A percentile compares a stretch with the other conserved stretches of the same genome.
Evolutionary conservation across 1,284 basidiomycete species (phyloP).

Genomic region (Ceratobasidium sp.): DNA sequence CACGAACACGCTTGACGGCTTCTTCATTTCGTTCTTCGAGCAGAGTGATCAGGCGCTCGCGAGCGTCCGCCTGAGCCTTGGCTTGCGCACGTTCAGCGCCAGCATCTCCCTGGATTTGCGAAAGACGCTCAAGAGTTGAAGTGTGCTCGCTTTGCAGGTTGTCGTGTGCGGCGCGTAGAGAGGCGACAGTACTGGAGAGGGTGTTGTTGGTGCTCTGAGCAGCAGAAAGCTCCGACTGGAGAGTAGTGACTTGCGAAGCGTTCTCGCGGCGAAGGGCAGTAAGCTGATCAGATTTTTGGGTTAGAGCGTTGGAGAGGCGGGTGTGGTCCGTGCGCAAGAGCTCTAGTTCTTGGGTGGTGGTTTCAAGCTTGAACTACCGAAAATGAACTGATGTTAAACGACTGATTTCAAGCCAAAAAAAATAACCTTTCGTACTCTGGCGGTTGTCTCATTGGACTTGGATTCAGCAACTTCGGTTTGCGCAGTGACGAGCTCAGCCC

Average conservation of each 20-base stretch:
- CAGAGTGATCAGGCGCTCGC: constrained; percentile 76
- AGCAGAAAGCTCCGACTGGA: constrained; percentile 69
- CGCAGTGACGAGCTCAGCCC: constrained; percentile 73
- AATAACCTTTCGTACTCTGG: constrained; percentile 62
- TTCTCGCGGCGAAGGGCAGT: constrained; percentile 74
- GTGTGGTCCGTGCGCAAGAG: constrained; percentile 77
- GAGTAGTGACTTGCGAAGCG: constrained; percentile 71
- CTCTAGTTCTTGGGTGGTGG: constrained; percentile 79
- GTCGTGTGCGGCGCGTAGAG: constrained; percentile 71
- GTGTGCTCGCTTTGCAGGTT: constrained; percentile 75
- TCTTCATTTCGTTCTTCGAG: constrained; percentile 86
- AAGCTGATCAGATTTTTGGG: constrained; percentile 60
- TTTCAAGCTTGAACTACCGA: constrained; percentile 80
- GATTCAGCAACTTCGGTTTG: constrained; percentile 75
- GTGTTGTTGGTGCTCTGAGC: constrained; percentile 56
- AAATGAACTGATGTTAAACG: neutral
- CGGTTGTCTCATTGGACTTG: constrained; percentile 73
- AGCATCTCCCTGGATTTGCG: constrained; percentile 74
- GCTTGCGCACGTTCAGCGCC: constrained; percentile 84
- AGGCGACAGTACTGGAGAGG: constrained; percentile 68
- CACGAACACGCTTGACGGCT: constrained; percentile 77
- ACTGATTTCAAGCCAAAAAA: constrained; percentile 1
- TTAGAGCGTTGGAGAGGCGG: constrained; percentile 59
- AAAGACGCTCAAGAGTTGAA: constrained; percentile 70
- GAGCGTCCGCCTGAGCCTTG: constrained; percentile 73